A percentile compares a stretch with the other conserved stretches of the same genome.
These are phyloP conservation scores for Mucor circinelloides DNA, from an alignment of 371 early-diverging fungal species.

Conservation along the genomic window DNA sequence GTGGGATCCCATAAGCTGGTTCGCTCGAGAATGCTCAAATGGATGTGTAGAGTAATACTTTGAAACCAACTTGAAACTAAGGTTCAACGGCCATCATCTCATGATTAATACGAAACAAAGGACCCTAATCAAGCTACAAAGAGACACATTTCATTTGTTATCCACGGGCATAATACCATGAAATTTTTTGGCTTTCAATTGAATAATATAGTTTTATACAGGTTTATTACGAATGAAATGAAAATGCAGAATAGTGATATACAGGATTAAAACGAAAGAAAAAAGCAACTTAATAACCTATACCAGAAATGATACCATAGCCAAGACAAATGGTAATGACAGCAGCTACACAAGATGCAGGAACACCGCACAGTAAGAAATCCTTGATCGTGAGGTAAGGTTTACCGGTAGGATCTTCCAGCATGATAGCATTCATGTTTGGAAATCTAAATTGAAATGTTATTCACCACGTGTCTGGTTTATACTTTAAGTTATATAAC, in stretches of 20 bases:
- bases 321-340: slow-evolving; percentile 76
- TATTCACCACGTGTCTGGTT: not conserved
- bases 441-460: slow-evolving; percentile 46
- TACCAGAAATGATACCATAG: slow-evolving; percentile 65
- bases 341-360: slow-evolving; percentile 67
- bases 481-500: too few relatives aligned
- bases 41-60: too few relatives aligned
- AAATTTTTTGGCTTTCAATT: not conserved
- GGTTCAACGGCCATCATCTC: too few relatives aligned
- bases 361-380: slow-evolving; percentile 86
- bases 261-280: not conserved
- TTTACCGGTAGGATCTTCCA: slow-evolving; percentile 88
- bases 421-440: slow-evolving; percentile 94
- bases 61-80: too few relatives aligned
- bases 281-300: slow-evolving; percentile 45
- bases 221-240: not conserved
- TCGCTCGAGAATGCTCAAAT: too few relatives aligned
- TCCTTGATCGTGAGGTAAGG: slow-evolving; percentile 85
- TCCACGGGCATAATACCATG: not conserved
- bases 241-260: not conserved
- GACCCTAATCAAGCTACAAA: too few relatives aligned
- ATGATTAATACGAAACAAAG: too few relatives aligned
- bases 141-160: too few relatives aligned
- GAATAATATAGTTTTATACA: not conserved
- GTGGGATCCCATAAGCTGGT: too few relatives aligned